Base-by-base conservation (phyloP, 2,329 filamentous ascomycete species). In the Colletotrichum cuscutae region DNA sequence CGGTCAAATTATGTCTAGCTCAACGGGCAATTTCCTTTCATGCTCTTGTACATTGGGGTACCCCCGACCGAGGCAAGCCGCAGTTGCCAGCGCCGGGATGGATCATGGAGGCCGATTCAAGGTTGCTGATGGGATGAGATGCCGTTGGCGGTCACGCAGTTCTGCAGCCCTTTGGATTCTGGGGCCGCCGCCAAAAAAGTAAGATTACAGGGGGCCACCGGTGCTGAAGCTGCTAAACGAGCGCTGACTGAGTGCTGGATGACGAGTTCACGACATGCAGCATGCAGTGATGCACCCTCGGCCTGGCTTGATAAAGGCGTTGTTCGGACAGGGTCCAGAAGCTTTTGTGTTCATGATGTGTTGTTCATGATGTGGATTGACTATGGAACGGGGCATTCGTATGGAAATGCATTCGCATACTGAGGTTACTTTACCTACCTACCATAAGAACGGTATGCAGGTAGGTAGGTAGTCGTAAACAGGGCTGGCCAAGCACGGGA, bases 41-140 rank as follows among this genome's bases (percentile, higher is more conserved):
- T 35, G 49, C 26, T 67, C 66, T 56, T 46, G 70, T 72, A 65
- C 60, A 46, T 61, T 35, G 54, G 26, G 60, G 60, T 70, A 65
- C 46, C 70, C 52, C 66, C 60, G 46, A 54, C 60, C 59, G 58
- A 54, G 37, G 46, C 59, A 42, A 42, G 37, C 37, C 15, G 37
- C 37, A 63, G 32, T 57, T 59, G 69, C 64, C 64, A 68, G 57
- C 62, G 15, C 53, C 53, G 22, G 32, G 35, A 56, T 24, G 57
- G 35, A 60, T 49, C 35, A 30, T 4, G 15, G 42, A n/a, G 42
- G 15, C 42, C 42, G 42, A 42, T 42, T 19, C 37, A 42, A 42
- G 37, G 37, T 42, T 42, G 37, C 37, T 42, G 37, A 22, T 49
- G 26, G 58, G n/a, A 52, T 22, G 26, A 24, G 46, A 62, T 57